Evolutionary conservation across 331 rosid genomes (phyloP).

Genomic region (Acacia concinna): DNA sequence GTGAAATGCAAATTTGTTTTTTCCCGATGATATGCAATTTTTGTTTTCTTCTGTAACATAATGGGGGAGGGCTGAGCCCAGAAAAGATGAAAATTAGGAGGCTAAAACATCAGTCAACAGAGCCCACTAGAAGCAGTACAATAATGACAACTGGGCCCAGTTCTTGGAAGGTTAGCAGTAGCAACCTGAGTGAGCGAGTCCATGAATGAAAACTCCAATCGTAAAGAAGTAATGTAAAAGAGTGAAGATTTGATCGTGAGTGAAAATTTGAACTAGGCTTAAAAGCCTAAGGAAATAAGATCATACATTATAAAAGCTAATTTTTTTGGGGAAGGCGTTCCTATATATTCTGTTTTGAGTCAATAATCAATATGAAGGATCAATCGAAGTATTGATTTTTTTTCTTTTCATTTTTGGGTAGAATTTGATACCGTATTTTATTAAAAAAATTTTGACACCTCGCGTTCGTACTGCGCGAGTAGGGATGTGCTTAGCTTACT

Average conservation of each 20-base stretch:
- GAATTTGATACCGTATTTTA: not conserved
- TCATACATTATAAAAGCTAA: not conserved
- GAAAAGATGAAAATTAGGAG: not conserved
- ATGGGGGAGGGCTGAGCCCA: not conserved
- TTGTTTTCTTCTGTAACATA: not conserved
- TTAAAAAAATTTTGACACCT: not conserved
- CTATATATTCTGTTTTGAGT: not conserved
- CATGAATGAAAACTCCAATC: no score
- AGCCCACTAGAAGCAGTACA: not conserved
- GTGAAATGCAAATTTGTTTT: not conserved
- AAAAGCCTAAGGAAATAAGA: not conserved
- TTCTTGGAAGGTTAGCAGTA: not conserved
- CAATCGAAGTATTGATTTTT: not conserved
- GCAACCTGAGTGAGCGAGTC: not conserved
- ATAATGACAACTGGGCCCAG: not conserved
- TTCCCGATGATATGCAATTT: not conserved
- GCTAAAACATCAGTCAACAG: not conserved
- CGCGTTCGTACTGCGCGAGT: not conserved
- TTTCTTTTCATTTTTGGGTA: not conserved
- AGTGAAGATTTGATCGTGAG: no score
- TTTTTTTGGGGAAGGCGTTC: not conserved
- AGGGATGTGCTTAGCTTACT: not conserved
- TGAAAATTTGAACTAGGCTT: not conserved
- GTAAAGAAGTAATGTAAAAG: no score
- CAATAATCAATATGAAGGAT: not conserved